Conservation (phyloP, 805 yeast genomes). For the Maudiozyma serrabonitensis region DNA sequence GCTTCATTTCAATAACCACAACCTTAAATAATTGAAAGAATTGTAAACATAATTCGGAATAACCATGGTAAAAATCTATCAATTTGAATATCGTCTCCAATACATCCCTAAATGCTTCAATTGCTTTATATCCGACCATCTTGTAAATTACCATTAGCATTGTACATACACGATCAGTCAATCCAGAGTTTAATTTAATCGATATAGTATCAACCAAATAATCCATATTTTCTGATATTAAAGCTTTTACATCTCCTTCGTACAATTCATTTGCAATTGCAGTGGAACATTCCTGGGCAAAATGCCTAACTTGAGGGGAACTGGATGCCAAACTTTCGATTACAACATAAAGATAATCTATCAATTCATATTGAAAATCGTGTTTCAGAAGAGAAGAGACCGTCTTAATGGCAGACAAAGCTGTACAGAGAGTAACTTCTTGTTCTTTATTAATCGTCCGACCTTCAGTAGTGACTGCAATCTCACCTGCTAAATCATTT, state of each 20-base stretch:
- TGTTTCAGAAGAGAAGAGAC: slow-evolving; percentile 6
- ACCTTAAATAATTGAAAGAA: slow-evolving; percentile 64
- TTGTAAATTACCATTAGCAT: slow-evolving; percentile 60
- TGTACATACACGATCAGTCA: slow-evolving; percentile 64
- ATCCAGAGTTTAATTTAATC: slow-evolving; percentile 53
- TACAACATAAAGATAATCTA: slow-evolving; percentile 64
- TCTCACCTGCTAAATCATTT: slow-evolving; percentile 33
- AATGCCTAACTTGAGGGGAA: slow-evolving; percentile 35
- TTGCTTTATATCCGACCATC: slow-evolving; percentile 57
- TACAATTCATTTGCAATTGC: slow-evolving; percentile 45
- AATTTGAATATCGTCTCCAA: slow-evolving; percentile 65
- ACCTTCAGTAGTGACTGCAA: slow-evolving; percentile 15
- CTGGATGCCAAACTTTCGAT: slow-evolving; percentile 61
- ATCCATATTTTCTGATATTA: slow-evolving; percentile 64
- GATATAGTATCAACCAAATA: slow-evolving; percentile 77
- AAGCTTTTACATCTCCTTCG: slow-evolving; percentile 42
- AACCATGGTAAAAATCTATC: slow-evolving; percentile 80
- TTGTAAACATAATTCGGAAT: slow-evolving; percentile 58
- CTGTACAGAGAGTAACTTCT: slow-evolving; percentile 16
- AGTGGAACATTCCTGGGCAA: slow-evolving; percentile 44
- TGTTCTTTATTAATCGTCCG: slow-evolving; percentile 11
- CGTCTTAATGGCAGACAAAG: slow-evolving; percentile 13
- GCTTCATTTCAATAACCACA: slow-evolving; percentile 40
- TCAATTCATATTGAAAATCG: slow-evolving; percentile 44
- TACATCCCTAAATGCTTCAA: slow-evolving; percentile 62